A percentile compares a stretch with the other conserved stretches of the same genome.
Conservation (phyloP, 768 basidiomycete genomes). For the Clitopilus passeckerianus region DNA sequence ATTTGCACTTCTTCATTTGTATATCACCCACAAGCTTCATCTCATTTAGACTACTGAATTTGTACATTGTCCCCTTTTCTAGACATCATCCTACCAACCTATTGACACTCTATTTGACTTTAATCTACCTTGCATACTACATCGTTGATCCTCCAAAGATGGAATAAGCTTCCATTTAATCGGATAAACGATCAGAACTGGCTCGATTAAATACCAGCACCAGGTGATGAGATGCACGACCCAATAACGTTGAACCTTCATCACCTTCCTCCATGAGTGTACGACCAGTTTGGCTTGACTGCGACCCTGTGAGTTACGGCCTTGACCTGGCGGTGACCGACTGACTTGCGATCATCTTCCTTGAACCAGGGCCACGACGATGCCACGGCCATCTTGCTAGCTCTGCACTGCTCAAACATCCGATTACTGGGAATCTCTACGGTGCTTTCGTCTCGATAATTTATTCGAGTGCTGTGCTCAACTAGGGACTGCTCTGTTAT, state of each 20-base stretch:
- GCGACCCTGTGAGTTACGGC: conserved; percentile 48
- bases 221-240: too few species aligned
- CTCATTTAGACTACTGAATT: too few species aligned
- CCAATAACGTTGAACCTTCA: not conserved
- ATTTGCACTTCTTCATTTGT: not conserved
- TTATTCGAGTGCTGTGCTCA: not conserved
- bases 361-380: conserved; percentile 77
- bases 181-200: not conserved
- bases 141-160: not conserved
- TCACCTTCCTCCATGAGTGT: conserved; percentile 6
- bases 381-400: conserved; percentile 78
- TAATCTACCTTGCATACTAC: not conserved
- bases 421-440: conserved; percentile 80
- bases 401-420: conserved; percentile 60
- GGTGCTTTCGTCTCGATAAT: conserved; percentile 29
- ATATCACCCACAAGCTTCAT: not conserved
- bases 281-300: conserved; percentile 57
- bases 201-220: not conserved
- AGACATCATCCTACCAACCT: too few species aligned
- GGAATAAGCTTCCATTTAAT: not conserved
- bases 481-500: not conserved
- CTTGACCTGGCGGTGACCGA: not conserved
- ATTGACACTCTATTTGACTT: not conserved
- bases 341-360: not conserved
- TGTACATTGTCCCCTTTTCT: too few species aligned